A percentile compares a stretch with the other conserved stretches of the same genome.
These are phyloP conservation scores for Cladophialophora yegresii DNA, from an alignment of 2,329 filamentous ascomycete genomes.

Conservation along the genomic window DNA sequence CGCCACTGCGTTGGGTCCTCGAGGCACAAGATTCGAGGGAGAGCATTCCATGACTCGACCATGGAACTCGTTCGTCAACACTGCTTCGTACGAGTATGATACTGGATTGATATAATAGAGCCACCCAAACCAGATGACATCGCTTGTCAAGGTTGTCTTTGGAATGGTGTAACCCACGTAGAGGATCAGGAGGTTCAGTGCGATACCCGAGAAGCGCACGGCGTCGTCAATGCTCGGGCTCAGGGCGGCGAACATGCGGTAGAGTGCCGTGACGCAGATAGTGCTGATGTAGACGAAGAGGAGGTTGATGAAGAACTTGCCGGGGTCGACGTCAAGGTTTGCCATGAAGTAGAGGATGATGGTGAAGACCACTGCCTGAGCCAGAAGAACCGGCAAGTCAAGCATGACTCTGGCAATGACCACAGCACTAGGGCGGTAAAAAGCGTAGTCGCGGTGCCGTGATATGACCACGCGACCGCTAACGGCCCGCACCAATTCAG, in stretches of 20 bases:
- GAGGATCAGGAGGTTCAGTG: constrained; percentile 63
- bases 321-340: constrained; percentile 58
- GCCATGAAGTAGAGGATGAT: constrained; percentile 69
- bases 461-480: constrained; percentile 69
- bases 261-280: constrained; percentile 64
- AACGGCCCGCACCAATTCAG: constrained; percentile 76
- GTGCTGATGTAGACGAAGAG: constrained; percentile 66
- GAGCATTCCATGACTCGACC: constrained; percentile 60
- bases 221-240: constrained; percentile 67
- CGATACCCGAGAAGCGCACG: constrained; percentile 64
- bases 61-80: constrained; percentile 67
- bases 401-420: constrained; percentile 62
- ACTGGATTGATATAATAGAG: constrained; percentile 58
- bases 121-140: constrained; percentile 69
- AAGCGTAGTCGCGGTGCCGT: constrained; percentile 68
- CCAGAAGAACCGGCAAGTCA: constrained; percentile 62
- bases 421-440: constrained; percentile 69
- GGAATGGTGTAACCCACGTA: constrained; percentile 70
- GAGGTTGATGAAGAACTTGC: constrained; percentile 68
- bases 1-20: constrained; percentile 58
- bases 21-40: constrained; percentile 61
- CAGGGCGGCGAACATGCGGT: constrained; percentile 66
- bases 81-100: constrained; percentile 66
- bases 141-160: constrained; percentile 58
- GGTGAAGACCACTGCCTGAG: constrained; percentile 61